Evolutionary conservation across 768 basidiomycete genomes (phyloP).

Genomic region (Trametes meyenii): DNA sequence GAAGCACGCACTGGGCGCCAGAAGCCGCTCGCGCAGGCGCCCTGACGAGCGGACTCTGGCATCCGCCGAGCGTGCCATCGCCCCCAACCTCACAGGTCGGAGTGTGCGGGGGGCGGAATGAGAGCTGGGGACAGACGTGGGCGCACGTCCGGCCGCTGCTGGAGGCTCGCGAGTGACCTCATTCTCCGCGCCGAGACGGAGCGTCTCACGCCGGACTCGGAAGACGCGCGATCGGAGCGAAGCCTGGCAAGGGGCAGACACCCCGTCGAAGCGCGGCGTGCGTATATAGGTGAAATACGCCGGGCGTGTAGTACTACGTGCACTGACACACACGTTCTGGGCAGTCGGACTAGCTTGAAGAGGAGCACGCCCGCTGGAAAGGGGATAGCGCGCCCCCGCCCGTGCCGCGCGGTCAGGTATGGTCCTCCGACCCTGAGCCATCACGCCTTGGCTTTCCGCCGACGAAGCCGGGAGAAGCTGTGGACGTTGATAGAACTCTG

Average conservation of each 20-base stretch:
- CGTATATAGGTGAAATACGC: not conserved
- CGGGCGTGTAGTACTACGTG: not conserved
- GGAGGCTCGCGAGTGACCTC: not conserved
- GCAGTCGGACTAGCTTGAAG: not conserved
- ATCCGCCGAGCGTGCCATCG: not conserved
- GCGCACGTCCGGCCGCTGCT: not conserved
- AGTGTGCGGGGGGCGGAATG: too few species aligned
- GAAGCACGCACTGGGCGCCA: not conserved
- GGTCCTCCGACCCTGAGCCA: slow-evolving; percentile 13
- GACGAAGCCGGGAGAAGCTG: slow-evolving; percentile 18
- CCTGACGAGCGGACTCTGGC: not conserved
- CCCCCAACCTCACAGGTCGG: not conserved
- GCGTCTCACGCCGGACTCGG: slow-evolving; percentile 3
- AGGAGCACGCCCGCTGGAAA: not conserved
- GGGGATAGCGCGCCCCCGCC: slow-evolving; percentile 8
- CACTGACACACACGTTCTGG: not conserved
- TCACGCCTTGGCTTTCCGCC: slow-evolving; percentile 8
- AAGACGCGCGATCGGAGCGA: not conserved
- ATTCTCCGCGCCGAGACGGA: slow-evolving; percentile 9
- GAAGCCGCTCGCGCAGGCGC: not conserved
- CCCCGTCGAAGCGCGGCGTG: not conserved
- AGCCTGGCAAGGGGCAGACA: not conserved
- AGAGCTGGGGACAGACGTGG: too few species aligned
- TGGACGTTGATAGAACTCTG: not conserved
- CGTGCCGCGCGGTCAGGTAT: slow-evolving; percentile 8